Percentiles rank a stretch among this genome's conserved stretches.
Conservation (phyloP, 2,329 filamentous ascomycete species). For the Trichocomaceae sp. region DNA sequence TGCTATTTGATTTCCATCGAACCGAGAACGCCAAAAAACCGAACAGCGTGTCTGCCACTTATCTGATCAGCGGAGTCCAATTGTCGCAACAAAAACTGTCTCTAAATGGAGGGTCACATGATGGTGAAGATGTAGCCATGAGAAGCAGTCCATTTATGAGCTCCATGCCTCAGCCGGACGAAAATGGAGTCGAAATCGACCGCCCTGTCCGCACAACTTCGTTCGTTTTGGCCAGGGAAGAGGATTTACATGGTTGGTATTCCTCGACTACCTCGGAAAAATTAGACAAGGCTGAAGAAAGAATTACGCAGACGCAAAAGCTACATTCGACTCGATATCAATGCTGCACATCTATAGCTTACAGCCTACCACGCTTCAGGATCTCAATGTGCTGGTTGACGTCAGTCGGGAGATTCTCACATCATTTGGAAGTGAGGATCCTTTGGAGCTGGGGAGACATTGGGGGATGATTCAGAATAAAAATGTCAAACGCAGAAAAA, state of each 20-base stretch:
- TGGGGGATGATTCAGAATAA: conserved; percentile 73
- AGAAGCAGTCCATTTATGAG: conserved; percentile 61
- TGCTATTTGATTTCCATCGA: conserved; percentile 78
- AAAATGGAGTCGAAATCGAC: conserved; percentile 34
- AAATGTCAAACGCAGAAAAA: conserved; percentile 53
- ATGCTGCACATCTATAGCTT: conserved; percentile 87
- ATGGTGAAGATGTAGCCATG: conserved; percentile 58
- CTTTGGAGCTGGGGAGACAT: conserved; percentile 50
- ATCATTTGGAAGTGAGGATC: conserved; percentile 53
- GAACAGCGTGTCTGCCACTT: conserved; percentile 81
- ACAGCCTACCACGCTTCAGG: conserved; percentile 62
- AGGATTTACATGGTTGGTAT: conserved; percentile 59
- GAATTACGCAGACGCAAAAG: conserved; percentile 51
- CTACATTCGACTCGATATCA: conserved; percentile 63
- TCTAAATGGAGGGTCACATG: conserved; percentile 39
- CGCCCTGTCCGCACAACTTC: conserved; percentile 51
- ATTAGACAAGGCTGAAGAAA: background rate
- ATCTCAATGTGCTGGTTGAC: conserved; percentile 66
- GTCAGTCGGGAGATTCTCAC: conserved; percentile 57
- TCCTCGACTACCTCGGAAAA: background rate
- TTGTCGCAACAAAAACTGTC: conserved; percentile 29
- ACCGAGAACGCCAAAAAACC: conserved; percentile 69
- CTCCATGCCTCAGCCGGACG: conserved; percentile 54
- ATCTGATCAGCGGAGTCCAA: conserved; percentile 70
- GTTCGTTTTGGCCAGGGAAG: conserved; percentile 64